Conservation (phyloP, 371 early-diverging fungal genomes). For the Basidiobolus heterosporus region DNA sequence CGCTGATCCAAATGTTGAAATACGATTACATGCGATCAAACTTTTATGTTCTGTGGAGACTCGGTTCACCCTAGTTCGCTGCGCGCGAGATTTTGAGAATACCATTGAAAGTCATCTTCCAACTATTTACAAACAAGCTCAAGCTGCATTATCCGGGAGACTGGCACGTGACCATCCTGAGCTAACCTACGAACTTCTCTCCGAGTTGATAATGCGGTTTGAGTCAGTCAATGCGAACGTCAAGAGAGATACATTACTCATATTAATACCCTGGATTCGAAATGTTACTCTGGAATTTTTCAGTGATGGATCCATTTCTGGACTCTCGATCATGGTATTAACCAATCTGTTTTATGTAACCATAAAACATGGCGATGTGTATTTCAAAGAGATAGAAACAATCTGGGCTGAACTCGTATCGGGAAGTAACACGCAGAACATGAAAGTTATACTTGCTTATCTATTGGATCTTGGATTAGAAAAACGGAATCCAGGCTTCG, state of each 20-base stretch:
- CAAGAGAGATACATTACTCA: conserved; percentile 47
- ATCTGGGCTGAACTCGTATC: conserved; percentile 66
- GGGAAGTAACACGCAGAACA: conserved; percentile 37
- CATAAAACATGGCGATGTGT: conserved; percentile 58
- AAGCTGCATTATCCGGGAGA: conserved; percentile 42
- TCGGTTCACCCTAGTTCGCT: conserved; percentile 40
- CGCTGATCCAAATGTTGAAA: conserved; percentile 51
- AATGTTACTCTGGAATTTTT: conserved; percentile 48
- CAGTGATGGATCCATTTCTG: conserved; percentile 24
- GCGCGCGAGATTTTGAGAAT: conserved; percentile 46
- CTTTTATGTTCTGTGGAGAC: conserved; percentile 57
- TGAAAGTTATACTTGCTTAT: conserved; percentile 51
- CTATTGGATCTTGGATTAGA: conserved; percentile 54
- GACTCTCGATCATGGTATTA: conserved; percentile 40
- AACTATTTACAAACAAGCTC: conserved; percentile 68
- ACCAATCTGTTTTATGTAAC: conserved; percentile 75
- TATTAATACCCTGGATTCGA: conserved; percentile 76
- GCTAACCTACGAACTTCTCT: conserved; percentile 52
- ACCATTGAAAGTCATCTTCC: conserved; percentile 64
- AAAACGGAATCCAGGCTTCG: conserved; percentile 59
- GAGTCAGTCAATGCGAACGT: conserved; percentile 42
- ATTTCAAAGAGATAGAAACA: conserved; percentile 56
- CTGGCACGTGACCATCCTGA: conserved; percentile 46
- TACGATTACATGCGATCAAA: conserved; percentile 61
- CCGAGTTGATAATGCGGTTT: conserved; percentile 62